Base-by-base conservation (phyloP, 306 rosid genomes). In the Inga leiocalycina region DNA sequence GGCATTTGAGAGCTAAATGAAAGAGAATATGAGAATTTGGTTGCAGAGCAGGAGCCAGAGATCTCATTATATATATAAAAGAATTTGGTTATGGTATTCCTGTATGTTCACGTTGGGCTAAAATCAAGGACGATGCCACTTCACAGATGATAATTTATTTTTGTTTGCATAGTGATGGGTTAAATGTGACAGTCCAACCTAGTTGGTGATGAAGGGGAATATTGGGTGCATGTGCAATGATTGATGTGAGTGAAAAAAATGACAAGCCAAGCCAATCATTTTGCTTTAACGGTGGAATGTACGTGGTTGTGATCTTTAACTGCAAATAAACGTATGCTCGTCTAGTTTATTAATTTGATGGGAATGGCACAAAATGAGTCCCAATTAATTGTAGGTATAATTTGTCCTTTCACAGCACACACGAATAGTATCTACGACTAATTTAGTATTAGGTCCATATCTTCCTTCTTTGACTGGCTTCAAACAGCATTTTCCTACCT, bases 181-280 rank as follows among this genome's bases (percentile, higher is more conserved):
- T 16, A 8, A 71, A 71, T 22, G 16, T 71, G 75, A 71, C 37
- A 71, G 75, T 71, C 51, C 37, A 22, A 22, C 22, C 13, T 71
- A 71, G 75, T 71, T n/a, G 56, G 75, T 71, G 37, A 72, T 13
- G 76, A 81, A 79, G 75, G 75, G 87, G 91, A 92, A 88, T 87
- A 92, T 79, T 75, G 84, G 83, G 61, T 45, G 78, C 91, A 90
- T 90, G 94, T 92, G 94, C 92, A 92, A 90, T 89, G 90, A 90
- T 87, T 84, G 86, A 79, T 37, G 72, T 45, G 78, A 86, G 83
- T 76, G 87, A 78, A 81, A 83, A 83, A 82, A 41, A 81, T 30
- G 73, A 72, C 69, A 87, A 82, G 80, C 81, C 78, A 75, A 44
- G 70, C 82, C 83, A 89, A 89, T 87, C 85, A 89, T 89, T 89